A percentile compares a stretch with the other conserved stretches of the same genome.
Evolutionary conservation across 805 yeast genomes (phyloP).

Genomic region (Starmerella asiatica): DNA sequence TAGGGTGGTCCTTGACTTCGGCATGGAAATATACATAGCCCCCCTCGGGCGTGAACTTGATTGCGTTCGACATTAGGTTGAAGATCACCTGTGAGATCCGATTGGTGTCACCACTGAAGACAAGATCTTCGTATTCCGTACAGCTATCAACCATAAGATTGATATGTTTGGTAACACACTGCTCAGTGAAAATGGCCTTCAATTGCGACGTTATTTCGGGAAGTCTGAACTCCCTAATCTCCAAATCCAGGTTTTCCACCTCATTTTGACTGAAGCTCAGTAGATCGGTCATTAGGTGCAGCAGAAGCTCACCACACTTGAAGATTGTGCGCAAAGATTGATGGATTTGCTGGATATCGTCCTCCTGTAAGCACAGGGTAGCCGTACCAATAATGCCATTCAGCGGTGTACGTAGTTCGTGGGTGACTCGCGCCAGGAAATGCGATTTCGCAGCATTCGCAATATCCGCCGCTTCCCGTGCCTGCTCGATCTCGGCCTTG

Average conservation of each 20-base stretch:
- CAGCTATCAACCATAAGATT: slow-evolving; percentile 39
- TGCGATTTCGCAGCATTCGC: slow-evolving; percentile 96
- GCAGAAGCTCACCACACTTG: slow-evolving; percentile 76
- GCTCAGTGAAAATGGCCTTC: slow-evolving; percentile 71
- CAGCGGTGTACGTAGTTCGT: slow-evolving; percentile 86
- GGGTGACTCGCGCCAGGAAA: slow-evolving; percentile 82
- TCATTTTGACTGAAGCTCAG: slow-evolving; percentile 89
- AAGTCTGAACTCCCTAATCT: slow-evolving; percentile 66
- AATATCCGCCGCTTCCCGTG: slow-evolving; percentile 66
- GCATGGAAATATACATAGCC: slow-evolving; percentile 55
- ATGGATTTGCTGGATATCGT: slow-evolving; percentile 45
- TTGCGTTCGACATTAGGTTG: slow-evolving; percentile 80
- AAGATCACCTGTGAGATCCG: slow-evolving; percentile 82
- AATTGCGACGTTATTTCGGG: slow-evolving; percentile 75
- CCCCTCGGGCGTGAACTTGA: slow-evolving; percentile 84
- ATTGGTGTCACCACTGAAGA: slow-evolving; percentile 76
- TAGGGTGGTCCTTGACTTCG: slow-evolving; percentile 1
- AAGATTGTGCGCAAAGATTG: slow-evolving; percentile 69
- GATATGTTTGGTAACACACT: slow-evolving; percentile 41
- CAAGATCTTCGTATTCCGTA: slow-evolving; percentile 34
- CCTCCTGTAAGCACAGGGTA: slow-evolving; percentile 80
- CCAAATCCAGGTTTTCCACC: slow-evolving; percentile 66
- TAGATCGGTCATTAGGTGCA: slow-evolving; percentile 81
- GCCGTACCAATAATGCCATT: slow-evolving; percentile 97
- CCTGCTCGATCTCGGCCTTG: slow-evolving; percentile 75